Percentiles rank a stretch among this genome's conserved stretches.
phyloP scores from a whole-genome alignment of 768 basidiomycete species.

The Favolaschia claudopus region DNA sequence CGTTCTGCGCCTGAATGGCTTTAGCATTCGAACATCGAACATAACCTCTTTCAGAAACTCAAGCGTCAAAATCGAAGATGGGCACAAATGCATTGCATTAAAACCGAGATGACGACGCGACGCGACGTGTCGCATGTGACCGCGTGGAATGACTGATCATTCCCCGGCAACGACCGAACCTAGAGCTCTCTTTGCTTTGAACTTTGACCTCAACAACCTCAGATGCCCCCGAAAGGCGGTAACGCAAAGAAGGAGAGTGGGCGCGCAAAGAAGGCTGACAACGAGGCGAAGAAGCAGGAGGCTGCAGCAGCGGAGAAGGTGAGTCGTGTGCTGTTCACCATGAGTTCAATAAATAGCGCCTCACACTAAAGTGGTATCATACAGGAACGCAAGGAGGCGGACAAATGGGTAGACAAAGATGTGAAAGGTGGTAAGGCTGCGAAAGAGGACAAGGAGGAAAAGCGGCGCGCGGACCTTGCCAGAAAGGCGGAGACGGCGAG shows the following conservation, averaged over 20 bases:
- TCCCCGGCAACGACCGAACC: background rate
- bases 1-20: no score
- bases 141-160: background rate
- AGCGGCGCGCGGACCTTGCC: constrained; percentile 80
- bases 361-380: constrained; percentile 1
- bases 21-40: no score
- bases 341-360: background rate
- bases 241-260: constrained; percentile 95
- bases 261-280: constrained; percentile 90
- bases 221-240: constrained; percentile 86
- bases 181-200: background rate
- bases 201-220: constrained; percentile 3
- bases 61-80: no score
- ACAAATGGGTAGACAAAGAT: constrained; percentile 70
- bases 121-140: no score
- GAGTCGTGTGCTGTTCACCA: background rate
- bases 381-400: constrained; percentile 79
- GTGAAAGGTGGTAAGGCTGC: constrained; percentile 65
- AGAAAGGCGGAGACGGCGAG: constrained; percentile 61
- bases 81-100: no score
- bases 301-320: constrained; percentile 66
- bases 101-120: no score
- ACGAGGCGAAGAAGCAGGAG: constrained; percentile 82
- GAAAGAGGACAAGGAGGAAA: constrained; percentile 80
- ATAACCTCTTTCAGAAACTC: no score